These are phyloP conservation scores for Neurospora intermedia DNA, from an alignment of 495 filamentous ascomycete genomes.

Conservation along the genomic window DNA sequence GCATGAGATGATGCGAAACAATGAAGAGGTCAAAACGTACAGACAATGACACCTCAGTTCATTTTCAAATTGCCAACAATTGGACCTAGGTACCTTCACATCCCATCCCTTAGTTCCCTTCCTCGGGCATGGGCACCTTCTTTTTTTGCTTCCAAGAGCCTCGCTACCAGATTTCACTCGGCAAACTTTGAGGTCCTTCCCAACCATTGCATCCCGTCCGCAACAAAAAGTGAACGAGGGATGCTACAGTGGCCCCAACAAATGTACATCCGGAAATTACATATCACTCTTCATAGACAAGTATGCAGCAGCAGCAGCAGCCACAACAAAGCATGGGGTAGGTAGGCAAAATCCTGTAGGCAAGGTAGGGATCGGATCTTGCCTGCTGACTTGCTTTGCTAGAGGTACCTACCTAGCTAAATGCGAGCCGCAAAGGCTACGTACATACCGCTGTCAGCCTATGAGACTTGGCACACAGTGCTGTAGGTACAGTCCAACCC, in stretches of 20 bases:
- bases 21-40: neutral
- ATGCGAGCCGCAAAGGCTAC: neutral
- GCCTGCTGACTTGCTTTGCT: neutral
- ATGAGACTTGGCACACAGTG: neutral
- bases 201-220: neutral
- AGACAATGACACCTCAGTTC: neutral
- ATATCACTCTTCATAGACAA: neutral
- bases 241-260: neutral
- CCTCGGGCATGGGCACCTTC: neutral
- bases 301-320: neutral
- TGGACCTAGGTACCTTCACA: neutral
- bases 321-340: neutral
- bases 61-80: neutral
- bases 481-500: neutral
- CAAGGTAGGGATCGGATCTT: neutral
- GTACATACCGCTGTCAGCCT: neutral
- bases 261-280: neutral
- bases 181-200: neutral
- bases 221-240: neutral
- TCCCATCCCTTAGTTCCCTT: neutral
- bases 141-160: neutral
- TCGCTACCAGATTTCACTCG: neutral
- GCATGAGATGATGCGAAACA: neutral
- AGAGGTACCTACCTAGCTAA: neutral
- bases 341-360: neutral